Conservation (phyloP, 1,284 basidiomycete genomes). For the Puccinia coronata region DNA sequence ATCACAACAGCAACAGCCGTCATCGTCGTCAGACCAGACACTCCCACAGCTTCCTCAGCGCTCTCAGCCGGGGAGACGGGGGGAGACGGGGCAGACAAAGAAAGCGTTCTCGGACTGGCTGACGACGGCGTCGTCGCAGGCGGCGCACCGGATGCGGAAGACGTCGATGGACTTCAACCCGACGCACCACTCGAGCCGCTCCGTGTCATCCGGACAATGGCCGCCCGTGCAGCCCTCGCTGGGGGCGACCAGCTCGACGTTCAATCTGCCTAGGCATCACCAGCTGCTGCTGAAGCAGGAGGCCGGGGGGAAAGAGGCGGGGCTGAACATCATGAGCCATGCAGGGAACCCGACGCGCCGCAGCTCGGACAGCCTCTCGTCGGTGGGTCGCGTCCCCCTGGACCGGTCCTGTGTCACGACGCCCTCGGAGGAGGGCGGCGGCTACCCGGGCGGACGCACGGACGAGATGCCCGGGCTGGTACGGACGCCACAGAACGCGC, state of each 20-base stretch:
- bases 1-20: not conserved
- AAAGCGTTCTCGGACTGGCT: slow-evolving; percentile 27
- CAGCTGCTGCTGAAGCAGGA: not conserved
- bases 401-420: not conserved
- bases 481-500: not conserved
- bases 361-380: not conserved
- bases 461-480: not conserved
- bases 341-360: not conserved
- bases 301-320: not conserved
- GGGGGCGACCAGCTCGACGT: not conserved
- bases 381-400: not conserved
- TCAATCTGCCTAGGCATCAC: not conserved
- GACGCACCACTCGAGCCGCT: not conserved
- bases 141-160: not conserved
- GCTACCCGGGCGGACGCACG: not conserved
- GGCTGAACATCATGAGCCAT: not conserved
- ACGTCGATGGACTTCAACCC: not conserved
- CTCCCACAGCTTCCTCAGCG: not conserved
- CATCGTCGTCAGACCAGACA: not conserved
- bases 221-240: not conserved
- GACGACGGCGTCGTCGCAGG: not conserved
- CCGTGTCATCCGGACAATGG: not conserved
- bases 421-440: not conserved
- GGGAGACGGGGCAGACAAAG: not conserved
- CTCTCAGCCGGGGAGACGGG: too few species aligned